Evolutionary conservation across 306 rosid species (phyloP).

Genomic region (Trifolium dubium): DNA sequence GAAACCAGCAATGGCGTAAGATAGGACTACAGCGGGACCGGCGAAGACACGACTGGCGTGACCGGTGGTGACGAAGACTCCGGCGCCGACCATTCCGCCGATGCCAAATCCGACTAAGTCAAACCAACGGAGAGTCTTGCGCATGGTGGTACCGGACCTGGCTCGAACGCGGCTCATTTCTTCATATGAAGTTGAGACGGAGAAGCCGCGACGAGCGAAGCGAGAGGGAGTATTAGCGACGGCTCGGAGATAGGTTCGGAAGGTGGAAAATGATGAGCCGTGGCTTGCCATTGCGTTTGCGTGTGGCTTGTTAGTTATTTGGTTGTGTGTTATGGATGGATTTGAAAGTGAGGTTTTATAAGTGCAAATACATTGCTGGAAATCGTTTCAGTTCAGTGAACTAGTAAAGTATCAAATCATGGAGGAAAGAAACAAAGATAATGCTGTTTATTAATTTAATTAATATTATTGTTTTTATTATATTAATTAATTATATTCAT

Average conservation of each 20-base stretch:
- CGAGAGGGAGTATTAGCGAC: conserved; percentile 71
- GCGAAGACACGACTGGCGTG: conserved; percentile 57
- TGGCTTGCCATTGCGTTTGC: conserved; percentile 52
- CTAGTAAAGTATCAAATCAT: conserved; percentile 14
- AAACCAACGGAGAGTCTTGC: conserved; percentile 75
- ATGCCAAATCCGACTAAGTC: conserved; percentile 76
- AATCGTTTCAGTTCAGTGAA: conserved; percentile 1
- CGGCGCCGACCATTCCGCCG: conserved; percentile 98
- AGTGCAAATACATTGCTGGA: conserved; percentile 11
- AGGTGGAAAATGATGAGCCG: conserved; percentile 70
- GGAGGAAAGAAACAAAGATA: not conserved
- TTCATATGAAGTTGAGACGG: conserved; percentile 75
- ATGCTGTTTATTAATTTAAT: not conserved
- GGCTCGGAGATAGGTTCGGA: conserved; percentile 63
- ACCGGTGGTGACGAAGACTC: conserved; percentile 88
- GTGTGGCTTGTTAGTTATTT: not conserved
- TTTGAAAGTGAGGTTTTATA: conserved; percentile 18
- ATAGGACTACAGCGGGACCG: conserved; percentile 78
- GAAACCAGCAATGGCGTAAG: conserved; percentile 97
- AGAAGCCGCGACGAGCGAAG: conserved; percentile 65
- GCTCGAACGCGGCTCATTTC: conserved; percentile 65
- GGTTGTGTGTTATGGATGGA: not conserved
- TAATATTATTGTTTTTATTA: no score
- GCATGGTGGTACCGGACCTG: conserved; percentile 74
- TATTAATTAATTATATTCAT: no score